A percentile compares a stretch with the other conserved stretches of the same genome.
phyloP scores from a whole-genome alignment of 2,329 filamentous ascomycete species.

The Neopestalotiopsis sp. region DNA sequence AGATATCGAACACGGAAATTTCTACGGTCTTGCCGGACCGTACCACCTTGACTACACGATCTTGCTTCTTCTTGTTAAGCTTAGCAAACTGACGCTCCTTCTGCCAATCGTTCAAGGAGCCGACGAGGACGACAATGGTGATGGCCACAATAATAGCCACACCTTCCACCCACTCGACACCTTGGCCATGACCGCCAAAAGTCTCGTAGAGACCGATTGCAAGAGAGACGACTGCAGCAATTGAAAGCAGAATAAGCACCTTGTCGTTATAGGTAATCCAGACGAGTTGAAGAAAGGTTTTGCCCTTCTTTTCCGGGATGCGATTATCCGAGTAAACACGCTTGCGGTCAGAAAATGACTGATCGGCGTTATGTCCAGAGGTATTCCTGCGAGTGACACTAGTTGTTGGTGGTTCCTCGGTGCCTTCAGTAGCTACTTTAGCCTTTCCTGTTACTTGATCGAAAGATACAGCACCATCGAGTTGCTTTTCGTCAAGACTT shows the following conservation, averaged over 20 bases:
- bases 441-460: slow-evolving; percentile 64
- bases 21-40: slow-evolving; percentile 74
- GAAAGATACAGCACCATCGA: slow-evolving; percentile 73
- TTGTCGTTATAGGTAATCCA: slow-evolving; percentile 89
- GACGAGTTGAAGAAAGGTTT: slow-evolving; percentile 73
- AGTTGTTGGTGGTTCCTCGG: slow-evolving; percentile 28
- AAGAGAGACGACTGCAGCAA: slow-evolving; percentile 74
- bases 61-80: slow-evolving; percentile 80
- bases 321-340: slow-evolving; percentile 76
- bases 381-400: slow-evolving; percentile 25
- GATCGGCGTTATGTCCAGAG: slow-evolving; percentile 26
- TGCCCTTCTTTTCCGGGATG: slow-evolving; percentile 76
- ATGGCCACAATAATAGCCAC: slow-evolving; percentile 85
- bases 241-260: slow-evolving; percentile 73
- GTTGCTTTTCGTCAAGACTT: slow-evolving; percentile 73
- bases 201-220: slow-evolving; percentile 79
- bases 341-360: slow-evolving; percentile 66
- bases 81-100: slow-evolving; percentile 82
- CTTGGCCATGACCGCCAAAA: slow-evolving; percentile 63
- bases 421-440: slow-evolving; percentile 41
- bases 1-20: slow-evolving; percentile 71
- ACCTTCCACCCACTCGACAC: slow-evolving; percentile 81
- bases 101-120: slow-evolving; percentile 80
- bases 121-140: slow-evolving; percentile 76
- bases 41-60: slow-evolving; percentile 73